A percentile compares a stretch with the other conserved stretches of the same genome.
Evolutionary conservation across 2,329 filamentous ascomycete genomes (phyloP).

Genomic region (Aschersonia sp.): DNA sequence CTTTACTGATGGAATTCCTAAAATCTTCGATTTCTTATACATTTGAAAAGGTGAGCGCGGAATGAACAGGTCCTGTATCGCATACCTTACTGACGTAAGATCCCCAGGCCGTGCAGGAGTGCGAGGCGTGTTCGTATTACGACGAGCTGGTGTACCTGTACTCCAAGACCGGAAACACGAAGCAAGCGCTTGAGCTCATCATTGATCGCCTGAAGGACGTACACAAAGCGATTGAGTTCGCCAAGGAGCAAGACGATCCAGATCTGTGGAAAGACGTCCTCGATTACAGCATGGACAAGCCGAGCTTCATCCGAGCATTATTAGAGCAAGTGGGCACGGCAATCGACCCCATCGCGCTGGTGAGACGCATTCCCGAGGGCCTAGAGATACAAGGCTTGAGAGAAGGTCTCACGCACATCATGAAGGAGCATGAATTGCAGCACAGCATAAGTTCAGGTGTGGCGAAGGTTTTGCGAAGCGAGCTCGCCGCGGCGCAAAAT

Average conservation of each 20-base stretch:
- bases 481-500: constrained; percentile 75
- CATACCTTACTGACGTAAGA: not conserved
- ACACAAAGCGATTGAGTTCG: constrained; percentile 83
- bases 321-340: constrained; percentile 89
- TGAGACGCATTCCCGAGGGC: constrained; percentile 81
- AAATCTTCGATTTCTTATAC: constrained; percentile 74
- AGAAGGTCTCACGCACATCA: constrained; percentile 78
- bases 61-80: not conserved
- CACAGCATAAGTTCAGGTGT: constrained; percentile 84
- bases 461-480: constrained; percentile 70
- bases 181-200: constrained; percentile 81
- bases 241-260: constrained; percentile 81
- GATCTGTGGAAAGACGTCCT: constrained; percentile 93
- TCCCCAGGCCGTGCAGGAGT: constrained; percentile 52
- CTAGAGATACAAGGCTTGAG: constrained; percentile 83
- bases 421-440: constrained; percentile 93
- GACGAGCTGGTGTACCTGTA: constrained; percentile 92
- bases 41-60: constrained; percentile 51
- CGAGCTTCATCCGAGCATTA: constrained; percentile 80
- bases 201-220: constrained; percentile 89
- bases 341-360: constrained; percentile 82
- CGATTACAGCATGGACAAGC: constrained; percentile 95
- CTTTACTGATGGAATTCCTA: constrained; percentile 74
- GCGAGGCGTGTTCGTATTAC: constrained; percentile 67
- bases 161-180: constrained; percentile 88